Conservation (phyloP, 768 basidiomycete species). For the Lactarius quietus region DNA sequence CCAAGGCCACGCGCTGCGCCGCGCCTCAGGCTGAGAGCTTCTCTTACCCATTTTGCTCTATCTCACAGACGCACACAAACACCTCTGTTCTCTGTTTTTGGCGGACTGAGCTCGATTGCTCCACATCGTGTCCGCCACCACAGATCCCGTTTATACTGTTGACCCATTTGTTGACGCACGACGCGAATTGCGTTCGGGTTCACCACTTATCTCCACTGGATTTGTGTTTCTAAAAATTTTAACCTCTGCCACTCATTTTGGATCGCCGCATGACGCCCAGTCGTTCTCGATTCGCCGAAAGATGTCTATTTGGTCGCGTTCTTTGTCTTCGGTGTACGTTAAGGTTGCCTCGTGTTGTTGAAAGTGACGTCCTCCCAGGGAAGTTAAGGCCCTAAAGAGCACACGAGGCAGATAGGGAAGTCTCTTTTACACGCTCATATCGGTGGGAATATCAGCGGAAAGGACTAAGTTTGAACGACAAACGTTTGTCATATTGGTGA, state of each 20-base stretch:
- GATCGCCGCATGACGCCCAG: conserved; percentile 13
- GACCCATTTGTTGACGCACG: conserved; percentile 9
- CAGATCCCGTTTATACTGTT: background rate
- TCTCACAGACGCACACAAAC: background rate
- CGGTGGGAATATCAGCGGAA: conserved; percentile 23
- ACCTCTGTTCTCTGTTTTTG: background rate
- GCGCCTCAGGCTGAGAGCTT: conserved; percentile 6
- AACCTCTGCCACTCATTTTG: conserved; percentile 9
- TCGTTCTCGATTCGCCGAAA: conserved; percentile 20
- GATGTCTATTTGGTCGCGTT: conserved; percentile 13
- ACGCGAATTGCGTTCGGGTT: background rate
- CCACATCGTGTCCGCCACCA: background rate
- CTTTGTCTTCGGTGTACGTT: conserved; percentile 22
- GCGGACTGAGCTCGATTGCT: background rate
- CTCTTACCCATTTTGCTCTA: background rate
- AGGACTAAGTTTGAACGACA: background rate
- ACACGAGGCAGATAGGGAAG: conserved; percentile 21
- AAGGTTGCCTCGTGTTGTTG: conserved; percentile 11
- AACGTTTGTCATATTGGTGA: conserved; percentile 19
- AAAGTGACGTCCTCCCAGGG: conserved; percentile 16
- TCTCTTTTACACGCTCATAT: conserved; percentile 22
- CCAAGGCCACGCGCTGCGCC: conserved; percentile 7
- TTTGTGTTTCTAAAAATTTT: conserved; percentile 9
- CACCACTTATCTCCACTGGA: background rate
- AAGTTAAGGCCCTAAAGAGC: conserved; percentile 16